These are phyloP conservation scores for Fusarium nodosum DNA, from an alignment of 2,329 filamentous ascomycete genomes.

Conservation along the genomic window DNA sequence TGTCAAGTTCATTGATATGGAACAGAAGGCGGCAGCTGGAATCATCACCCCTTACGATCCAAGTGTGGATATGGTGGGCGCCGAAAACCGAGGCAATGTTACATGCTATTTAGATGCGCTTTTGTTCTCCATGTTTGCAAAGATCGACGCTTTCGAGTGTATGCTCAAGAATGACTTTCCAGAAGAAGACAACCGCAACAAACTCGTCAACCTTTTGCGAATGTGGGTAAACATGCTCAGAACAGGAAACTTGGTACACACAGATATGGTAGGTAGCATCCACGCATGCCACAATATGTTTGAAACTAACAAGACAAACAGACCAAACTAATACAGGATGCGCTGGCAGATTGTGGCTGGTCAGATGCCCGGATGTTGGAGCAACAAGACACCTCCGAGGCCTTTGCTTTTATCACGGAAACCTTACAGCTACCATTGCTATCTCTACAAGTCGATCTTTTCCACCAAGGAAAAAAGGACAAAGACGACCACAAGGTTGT, in stretches of 20 bases:
- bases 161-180: conserved; percentile 86
- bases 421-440: conserved; percentile 88
- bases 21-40: conserved; percentile 85
- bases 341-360: conserved; percentile 90
- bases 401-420: conserved; percentile 94
- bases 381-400: conserved; percentile 96
- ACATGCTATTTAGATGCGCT: conserved; percentile 96
- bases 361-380: conserved; percentile 79
- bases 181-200: conserved; percentile 74
- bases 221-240: conserved; percentile 95
- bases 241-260: conserved; percentile 85
- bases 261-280: conserved; percentile 76
- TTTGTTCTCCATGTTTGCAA: conserved; percentile 95
- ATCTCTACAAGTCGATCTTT: conserved; percentile 93
- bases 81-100: conserved; percentile 85
- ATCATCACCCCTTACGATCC: conserved; percentile 82
- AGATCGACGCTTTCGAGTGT: conserved; percentile 89
- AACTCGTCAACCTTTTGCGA: conserved; percentile 81
- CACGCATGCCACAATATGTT: neutral
- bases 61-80: conserved; percentile 80
- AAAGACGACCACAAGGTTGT: conserved; percentile 94
- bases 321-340: conserved; percentile 86
- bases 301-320: conserved; percentile 56
- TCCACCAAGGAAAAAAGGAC: conserved; percentile 88
- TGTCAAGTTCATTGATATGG: conserved; percentile 80